Percentiles rank a stretch among this genome's conserved stretches.
Evolutionary conservation across 768 basidiomycete genomes (phyloP).

Genomic region (Scleroderma citrinum): DNA sequence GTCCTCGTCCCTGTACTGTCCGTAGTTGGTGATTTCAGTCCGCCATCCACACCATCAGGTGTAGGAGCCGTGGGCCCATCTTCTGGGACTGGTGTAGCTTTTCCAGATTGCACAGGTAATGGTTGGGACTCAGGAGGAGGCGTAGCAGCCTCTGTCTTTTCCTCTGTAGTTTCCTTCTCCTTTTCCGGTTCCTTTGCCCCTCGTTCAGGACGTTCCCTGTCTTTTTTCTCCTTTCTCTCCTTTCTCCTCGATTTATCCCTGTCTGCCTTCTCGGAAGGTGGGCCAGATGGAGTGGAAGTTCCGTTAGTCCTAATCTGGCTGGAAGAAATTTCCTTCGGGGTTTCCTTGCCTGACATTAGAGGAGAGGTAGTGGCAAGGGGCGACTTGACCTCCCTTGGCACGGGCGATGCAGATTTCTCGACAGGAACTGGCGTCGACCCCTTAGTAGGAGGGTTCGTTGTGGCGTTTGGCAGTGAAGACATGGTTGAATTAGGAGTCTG

Average conservation of each 20-base stretch:
- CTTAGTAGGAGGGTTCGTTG: conserved; percentile 29
- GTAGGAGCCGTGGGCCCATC: conserved; percentile 16
- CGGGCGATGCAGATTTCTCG: conserved; percentile 32
- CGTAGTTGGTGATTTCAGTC: conserved; percentile 50
- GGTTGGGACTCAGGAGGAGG: conserved; percentile 19
- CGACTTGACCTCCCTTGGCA: conserved; percentile 29
- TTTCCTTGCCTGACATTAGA: conserved; percentile 17
- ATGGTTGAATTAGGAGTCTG: conserved; percentile 56
- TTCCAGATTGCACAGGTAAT: conserved; percentile 31
- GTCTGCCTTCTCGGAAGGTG: conserved; percentile 45
- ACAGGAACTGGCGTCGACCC: conserved; percentile 28
- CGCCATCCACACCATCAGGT: conserved; percentile 24
- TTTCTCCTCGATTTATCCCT: conserved; percentile 54
- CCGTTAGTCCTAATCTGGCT: conserved; percentile 28
- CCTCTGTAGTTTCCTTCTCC: conserved; percentile 20
- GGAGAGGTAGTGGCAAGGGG: conserved; percentile 32
- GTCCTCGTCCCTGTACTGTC: conserved; percentile 64
- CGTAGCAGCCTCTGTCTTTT: conserved; percentile 22
- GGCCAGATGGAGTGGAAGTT: conserved; percentile 20
- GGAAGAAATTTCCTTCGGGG: conserved; percentile 33
- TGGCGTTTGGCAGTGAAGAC: conserved; percentile 41
- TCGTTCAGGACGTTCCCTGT: conserved; percentile 42
- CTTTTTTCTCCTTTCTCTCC: conserved; percentile 59
- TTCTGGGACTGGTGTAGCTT: conserved; percentile 31
- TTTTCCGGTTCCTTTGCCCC: conserved; percentile 34